These are phyloP conservation scores for Talaromyces sp. DNA, from an alignment of 2,329 filamentous ascomycete species.

Conservation along the genomic window DNA sequence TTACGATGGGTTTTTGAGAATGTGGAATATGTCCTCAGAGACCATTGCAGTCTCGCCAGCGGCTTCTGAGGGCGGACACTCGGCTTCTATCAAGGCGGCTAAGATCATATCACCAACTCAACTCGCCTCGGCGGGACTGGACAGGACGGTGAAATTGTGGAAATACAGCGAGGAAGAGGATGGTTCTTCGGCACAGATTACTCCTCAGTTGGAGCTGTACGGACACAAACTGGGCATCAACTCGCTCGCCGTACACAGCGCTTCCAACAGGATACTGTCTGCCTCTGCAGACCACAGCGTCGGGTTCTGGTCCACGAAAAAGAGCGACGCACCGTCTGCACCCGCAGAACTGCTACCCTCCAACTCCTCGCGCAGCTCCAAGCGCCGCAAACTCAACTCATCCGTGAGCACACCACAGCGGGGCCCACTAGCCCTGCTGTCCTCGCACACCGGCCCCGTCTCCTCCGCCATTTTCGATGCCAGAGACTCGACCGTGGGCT, in stretches of 20 bases:
- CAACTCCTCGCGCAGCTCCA: constrained; percentile 58
- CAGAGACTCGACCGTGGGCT: constrained; percentile 78
- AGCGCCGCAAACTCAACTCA: constrained; percentile 68
- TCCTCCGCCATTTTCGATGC: constrained; percentile 81
- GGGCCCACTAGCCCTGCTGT: constrained; percentile 70
- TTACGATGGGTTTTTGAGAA: constrained; percentile 80
- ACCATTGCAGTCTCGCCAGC: constrained; percentile 71
- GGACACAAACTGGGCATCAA: constrained; percentile 74
- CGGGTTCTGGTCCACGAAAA: constrained; percentile 83
- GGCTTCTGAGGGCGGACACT: constrained; percentile 65
- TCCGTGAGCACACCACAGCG: constrained; percentile 61
- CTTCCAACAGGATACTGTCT: constrained; percentile 73
- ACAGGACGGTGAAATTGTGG: constrained; percentile 84
- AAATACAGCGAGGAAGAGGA: constrained; percentile 69
- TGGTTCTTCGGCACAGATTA: constrained; percentile 58
- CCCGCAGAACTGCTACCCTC: constrained; percentile 65
- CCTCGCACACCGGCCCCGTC: constrained; percentile 67
- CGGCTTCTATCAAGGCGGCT: constrained; percentile 71
- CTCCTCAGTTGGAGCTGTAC: constrained; percentile 73
- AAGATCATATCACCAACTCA: constrained; percentile 75
- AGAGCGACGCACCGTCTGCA: constrained; percentile 68
- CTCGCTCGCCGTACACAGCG: constrained; percentile 66
- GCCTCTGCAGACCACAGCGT: constrained; percentile 78
- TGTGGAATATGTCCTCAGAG: constrained; percentile 88
- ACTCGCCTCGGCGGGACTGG: constrained; percentile 76